These are phyloP conservation scores for Xylaria sp. DNA, from an alignment of 2,329 filamentous ascomycete genomes.

Conservation along the genomic window DNA sequence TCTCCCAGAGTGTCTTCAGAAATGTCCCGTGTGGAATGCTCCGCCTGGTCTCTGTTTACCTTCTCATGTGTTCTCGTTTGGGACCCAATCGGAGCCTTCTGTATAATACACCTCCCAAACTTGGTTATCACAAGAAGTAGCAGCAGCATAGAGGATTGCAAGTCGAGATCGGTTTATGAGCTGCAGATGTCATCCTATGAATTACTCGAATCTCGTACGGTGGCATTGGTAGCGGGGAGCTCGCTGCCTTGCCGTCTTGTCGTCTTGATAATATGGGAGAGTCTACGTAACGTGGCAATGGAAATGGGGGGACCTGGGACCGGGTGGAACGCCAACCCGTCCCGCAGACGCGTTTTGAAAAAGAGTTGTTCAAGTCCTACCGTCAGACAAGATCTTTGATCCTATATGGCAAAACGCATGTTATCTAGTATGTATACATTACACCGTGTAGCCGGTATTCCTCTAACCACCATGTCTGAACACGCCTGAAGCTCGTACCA, in stretches of 20 bases:
- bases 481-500: conserved; percentile 15
- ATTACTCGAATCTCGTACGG: background rate
- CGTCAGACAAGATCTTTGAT: conserved; percentile 17
- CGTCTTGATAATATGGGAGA: background rate
- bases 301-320: background rate
- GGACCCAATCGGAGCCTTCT: conserved; percentile 25
- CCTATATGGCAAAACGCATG: conserved; percentile 11
- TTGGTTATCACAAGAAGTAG: background rate
- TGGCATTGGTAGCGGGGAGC: too few relatives aligned
- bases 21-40: conserved; percentile 6
- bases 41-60: background rate
- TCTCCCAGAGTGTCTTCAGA: background rate
- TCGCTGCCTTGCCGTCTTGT: background rate
- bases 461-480: conserved; percentile 10
- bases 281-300: background rate
- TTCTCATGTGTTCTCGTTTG: conserved; percentile 15
- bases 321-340: conserved; percentile 4
- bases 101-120: background rate
- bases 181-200: background rate
- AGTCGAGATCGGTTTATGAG: background rate
- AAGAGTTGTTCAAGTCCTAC: conserved; percentile 20
- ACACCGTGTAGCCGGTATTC: conserved; percentile 15
- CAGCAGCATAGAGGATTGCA: background rate
- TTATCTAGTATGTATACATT: conserved; percentile 24
- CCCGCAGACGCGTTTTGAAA: conserved; percentile 8